phyloP scores from a whole-genome alignment of 768 basidiomycete species.

The Lyophyllum semitale region DNA sequence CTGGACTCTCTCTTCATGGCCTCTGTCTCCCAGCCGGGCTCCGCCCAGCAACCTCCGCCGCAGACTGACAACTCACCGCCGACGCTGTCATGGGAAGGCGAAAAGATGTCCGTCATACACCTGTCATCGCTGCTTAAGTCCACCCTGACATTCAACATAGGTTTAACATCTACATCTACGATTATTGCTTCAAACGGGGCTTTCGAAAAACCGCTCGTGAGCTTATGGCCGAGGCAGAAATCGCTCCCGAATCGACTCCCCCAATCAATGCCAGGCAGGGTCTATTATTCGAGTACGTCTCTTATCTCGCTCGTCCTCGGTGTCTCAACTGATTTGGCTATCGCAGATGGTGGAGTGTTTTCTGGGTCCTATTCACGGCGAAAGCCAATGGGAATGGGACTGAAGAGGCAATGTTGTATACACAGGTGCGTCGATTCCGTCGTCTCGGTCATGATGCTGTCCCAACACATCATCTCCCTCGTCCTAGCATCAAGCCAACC shows the following conservation, averaged over 20 bases:
- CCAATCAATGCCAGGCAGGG: slow-evolving; percentile 86
- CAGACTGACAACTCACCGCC: slow-evolving; percentile 23
- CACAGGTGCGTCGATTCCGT: slow-evolving; percentile 50
- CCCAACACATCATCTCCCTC: neutral
- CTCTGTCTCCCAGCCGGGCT: slow-evolving; percentile 26
- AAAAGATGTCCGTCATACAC: neutral
- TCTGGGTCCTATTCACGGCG: slow-evolving; percentile 83
- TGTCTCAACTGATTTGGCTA: slow-evolving; percentile 9
- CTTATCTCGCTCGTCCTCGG: slow-evolving; percentile 12
- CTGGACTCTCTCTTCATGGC: slow-evolving; percentile 26
- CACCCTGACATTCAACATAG: slow-evolving; percentile 34
- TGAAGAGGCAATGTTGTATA: slow-evolving; percentile 76
- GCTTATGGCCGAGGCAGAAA: slow-evolving; percentile 66
- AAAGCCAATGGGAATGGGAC: slow-evolving; percentile 67
- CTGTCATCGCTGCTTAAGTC: neutral
- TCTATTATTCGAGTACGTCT: slow-evolving; percentile 75
- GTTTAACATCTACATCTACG: slow-evolving; percentile 90
- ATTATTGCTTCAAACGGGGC: slow-evolving; percentile 82
- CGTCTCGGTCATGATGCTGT: slow-evolving; percentile 15
- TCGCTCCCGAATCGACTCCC: slow-evolving; percentile 60
- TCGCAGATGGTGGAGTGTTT: slow-evolving; percentile 85
- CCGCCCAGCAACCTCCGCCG: slow-evolving; percentile 22
- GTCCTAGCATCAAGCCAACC: slow-evolving; percentile 27
- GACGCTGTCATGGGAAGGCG: slow-evolving; percentile 21
- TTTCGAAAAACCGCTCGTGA: slow-evolving; percentile 72